Percentiles rank a stretch among this genome's conserved stretches.
phyloP scores from a whole-genome alignment of 2,329 filamentous ascomycete genomes.

The Nothophaeocryptopus gaeumannii region DNA sequence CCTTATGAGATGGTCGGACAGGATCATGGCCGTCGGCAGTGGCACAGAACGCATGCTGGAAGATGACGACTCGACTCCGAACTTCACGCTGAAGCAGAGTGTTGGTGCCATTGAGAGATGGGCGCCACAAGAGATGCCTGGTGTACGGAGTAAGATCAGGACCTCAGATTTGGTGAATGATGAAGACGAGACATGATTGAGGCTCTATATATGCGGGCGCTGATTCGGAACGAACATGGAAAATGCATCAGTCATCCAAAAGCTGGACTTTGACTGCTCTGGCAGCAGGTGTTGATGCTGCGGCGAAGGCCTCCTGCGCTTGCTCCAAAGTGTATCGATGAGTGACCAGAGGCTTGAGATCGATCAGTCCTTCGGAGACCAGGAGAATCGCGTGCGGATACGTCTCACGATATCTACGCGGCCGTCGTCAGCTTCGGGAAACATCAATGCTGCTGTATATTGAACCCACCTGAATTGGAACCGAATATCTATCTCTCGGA shows the following conservation, averaged over 20 bases:
- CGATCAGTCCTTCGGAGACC: constrained; percentile 38
- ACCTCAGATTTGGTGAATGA: constrained; percentile 31
- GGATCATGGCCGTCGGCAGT: constrained; percentile 34
- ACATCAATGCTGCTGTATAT: not conserved
- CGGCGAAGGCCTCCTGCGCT: constrained; percentile 37
- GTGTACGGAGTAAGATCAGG: constrained; percentile 29
- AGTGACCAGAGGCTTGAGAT: constrained; percentile 41
- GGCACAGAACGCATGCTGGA: constrained; percentile 31
- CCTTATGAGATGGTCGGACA: constrained; percentile 34
- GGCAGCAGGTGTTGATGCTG: constrained; percentile 37
- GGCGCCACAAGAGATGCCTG: constrained; percentile 30
- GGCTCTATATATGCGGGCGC: too few species aligned
- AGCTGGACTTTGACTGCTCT: constrained; percentile 38
- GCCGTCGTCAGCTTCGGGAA: too few species aligned
- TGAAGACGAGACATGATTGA: constrained; percentile 17
- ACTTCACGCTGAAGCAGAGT: constrained; percentile 28
- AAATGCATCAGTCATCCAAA: constrained; percentile 25
- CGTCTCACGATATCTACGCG: constrained; percentile 36
- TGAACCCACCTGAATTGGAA: constrained; percentile 37
- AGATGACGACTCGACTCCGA: constrained; percentile 27
- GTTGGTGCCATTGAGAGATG: constrained; percentile 32
- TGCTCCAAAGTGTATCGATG: constrained; percentile 39
- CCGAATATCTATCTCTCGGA: constrained; percentile 39
- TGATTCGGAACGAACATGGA: too few species aligned
- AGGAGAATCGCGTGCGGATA: constrained; percentile 44